A percentile compares a stretch with the other conserved stretches of the same genome.
Evolutionary conservation across 164 flowering plant species (phyloP).

Genomic region (Protea cynaroides): DNA sequence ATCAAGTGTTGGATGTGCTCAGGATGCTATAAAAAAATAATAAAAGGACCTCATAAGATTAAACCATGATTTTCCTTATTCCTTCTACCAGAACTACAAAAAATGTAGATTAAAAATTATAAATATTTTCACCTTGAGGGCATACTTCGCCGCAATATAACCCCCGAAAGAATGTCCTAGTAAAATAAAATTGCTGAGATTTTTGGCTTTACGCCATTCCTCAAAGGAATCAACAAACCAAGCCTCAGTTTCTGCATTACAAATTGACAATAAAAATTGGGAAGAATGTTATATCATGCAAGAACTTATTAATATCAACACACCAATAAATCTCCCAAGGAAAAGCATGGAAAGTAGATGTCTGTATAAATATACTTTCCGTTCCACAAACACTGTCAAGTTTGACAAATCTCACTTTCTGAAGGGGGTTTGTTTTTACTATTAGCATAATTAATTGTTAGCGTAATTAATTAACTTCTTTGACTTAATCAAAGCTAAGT

Average conservation of each 20-base stretch:
- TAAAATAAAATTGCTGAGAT: conserved; percentile 78
- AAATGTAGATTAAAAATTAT: conserved; percentile 1
- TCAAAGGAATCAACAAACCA: conserved; percentile 98
- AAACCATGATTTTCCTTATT: background rate
- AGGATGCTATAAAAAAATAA: conserved; percentile 59
- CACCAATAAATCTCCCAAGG: background rate
- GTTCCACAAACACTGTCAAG: no score
- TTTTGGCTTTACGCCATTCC: conserved; percentile 96
- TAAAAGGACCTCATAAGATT: conserved; percentile 7
- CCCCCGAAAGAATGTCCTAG: conserved; percentile 99
- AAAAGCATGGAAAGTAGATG: background rate
- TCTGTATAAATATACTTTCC: background rate
- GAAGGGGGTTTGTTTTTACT: no score
- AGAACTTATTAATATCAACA: no score
- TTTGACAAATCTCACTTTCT: no score
- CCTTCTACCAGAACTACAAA: background rate
- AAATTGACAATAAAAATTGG: background rate
- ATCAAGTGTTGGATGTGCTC: conserved; percentile 87
- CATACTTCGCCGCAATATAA: conserved; percentile 94
- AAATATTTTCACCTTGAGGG: conserved; percentile 67
- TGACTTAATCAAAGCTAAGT: no score
- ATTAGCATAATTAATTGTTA: no score
- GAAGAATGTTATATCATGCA: background rate
- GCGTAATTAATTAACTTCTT: no score
- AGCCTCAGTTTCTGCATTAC: conserved; percentile 81